These are phyloP conservation scores for Trifolium subterraneum DNA, from an alignment of 306 rosid species.

Conservation along the genomic window DNA sequence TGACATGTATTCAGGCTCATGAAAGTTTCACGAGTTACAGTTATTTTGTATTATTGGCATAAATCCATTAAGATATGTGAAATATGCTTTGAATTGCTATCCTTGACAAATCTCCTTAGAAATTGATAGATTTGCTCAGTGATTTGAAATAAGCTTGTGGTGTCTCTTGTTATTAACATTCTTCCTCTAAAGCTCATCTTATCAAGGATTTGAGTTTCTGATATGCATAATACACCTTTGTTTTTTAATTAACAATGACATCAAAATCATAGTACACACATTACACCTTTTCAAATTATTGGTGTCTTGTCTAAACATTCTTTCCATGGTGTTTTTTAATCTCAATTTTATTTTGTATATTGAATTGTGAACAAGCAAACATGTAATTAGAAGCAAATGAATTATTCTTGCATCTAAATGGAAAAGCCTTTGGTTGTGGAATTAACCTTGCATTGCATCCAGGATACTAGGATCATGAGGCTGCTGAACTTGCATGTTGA, in stretches of 20 bases:
- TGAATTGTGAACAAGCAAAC: conserved; percentile 22
- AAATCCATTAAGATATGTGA: neutral
- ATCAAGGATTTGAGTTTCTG: conserved; percentile 27
- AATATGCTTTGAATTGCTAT: conserved; percentile 29
- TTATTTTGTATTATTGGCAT: conserved; percentile 10
- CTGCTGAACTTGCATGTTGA: conserved; percentile 31
- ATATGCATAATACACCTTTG: conserved; percentile 8
- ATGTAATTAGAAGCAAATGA: neutral
- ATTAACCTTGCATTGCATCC: conserved; percentile 16
- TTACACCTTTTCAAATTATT: neutral
- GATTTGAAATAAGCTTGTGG: conserved; percentile 22
- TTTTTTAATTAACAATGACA: conserved; percentile 24
- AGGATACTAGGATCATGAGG: conserved; percentile 1
- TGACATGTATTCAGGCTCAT: neutral
- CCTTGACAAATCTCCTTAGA: conserved; percentile 17
- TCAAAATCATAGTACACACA: neutral
- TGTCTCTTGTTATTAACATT: neutral
- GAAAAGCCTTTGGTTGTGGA: neutral
- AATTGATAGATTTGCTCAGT: conserved; percentile 16
- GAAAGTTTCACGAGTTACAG: conserved; percentile 8
- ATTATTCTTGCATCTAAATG: conserved; percentile 11
- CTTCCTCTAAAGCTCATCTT: neutral
- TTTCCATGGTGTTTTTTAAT: neutral
- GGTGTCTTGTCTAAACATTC: neutral
- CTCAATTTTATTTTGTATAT: conserved; percentile 19